These are phyloP conservation scores for Trichophyton schoenleinii DNA, from an alignment of 2,329 filamentous ascomycete species.

Conservation along the genomic window DNA sequence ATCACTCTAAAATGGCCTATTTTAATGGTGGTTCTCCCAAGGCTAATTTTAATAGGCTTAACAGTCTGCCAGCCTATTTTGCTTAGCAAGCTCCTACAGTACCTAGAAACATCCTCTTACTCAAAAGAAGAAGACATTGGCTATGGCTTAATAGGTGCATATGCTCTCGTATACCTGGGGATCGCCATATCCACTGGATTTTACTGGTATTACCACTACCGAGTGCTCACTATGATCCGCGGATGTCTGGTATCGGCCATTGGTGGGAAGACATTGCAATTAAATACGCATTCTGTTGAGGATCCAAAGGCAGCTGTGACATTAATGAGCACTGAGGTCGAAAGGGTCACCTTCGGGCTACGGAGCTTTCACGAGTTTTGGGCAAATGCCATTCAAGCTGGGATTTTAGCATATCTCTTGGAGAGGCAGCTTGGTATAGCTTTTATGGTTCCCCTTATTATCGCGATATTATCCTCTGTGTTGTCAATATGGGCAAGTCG, in stretches of 20 bases:
- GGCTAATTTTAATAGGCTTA: background rate
- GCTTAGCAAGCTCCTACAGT: background rate
- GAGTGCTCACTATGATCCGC: background rate
- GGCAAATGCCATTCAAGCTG: constrained; percentile 12
- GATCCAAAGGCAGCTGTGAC: constrained; percentile 9
- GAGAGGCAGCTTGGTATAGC: background rate
- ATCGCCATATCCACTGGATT: background rate
- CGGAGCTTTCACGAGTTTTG: constrained; percentile 16
- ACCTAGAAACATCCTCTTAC: background rate
- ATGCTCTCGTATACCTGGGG: constrained; percentile 1
- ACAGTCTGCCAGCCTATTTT: background rate
- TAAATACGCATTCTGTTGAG: background rate
- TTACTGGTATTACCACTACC: background rate
- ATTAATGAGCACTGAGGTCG: constrained; percentile 19
- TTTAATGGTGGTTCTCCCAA: background rate
- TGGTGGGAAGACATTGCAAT: background rate
- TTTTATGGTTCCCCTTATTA: background rate
- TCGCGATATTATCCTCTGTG: background rate
- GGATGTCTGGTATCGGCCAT: background rate
- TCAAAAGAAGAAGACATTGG: background rate
- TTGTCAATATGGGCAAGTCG: background rate
- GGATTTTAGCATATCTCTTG: background rate
- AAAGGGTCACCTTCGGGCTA: constrained; percentile 15
- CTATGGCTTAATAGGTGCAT: constrained; percentile 3
- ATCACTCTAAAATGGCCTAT: background rate